Base-by-base conservation (phyloP, 192 early-diverging fungal genomes). In the Rhizophagus sp. region DNA sequence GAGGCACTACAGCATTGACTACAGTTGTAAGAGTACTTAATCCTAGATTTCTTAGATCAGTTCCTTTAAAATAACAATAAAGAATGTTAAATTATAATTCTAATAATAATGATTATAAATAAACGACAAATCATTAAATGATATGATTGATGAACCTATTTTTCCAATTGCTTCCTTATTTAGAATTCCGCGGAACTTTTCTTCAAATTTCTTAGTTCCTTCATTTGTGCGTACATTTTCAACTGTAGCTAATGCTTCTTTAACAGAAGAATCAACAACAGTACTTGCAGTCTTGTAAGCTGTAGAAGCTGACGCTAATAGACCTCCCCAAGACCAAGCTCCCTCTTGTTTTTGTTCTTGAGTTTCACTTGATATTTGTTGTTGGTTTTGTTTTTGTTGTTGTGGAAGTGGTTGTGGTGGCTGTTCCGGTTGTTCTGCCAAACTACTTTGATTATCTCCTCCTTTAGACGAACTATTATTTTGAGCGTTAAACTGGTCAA, bases 161-260 rank as follows among this genome's bases (percentile, higher is more conserved):
- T 90, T 90, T 62, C 85, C 87, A 83, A 90, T 89, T 75, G 86
- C 87, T 63, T 90, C 89, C 12, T 86, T 88, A 73, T 86, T 90
- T 0, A 90, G 88, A 50, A 88, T 82, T 15, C 83, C 82, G 71
- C 89, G 88, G 17, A 90, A 86, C 57, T 84, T 85, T 62, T 86
- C 85, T 76, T 90, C 89, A 1, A 89, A 70, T 39, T 83, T 87
- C 57, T 83, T 83, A 39, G 85, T 82, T 6, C 85, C 81, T 47
- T 88, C 85, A 44, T 79, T 79, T 34, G 67, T 62, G 15, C 78
- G 78, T 70, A 79, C 78, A 12, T 86, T 84, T 34, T 84, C 84
- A 76, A 87, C 84, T 19, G 88, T 86, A 39, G 85, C 84, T n/a
- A 79, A 71, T 7, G 78, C 78, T 4, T 50, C 67, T 49, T 87